Evolutionary conservation across 768 basidiomycete species (phyloP).

Genomic region (Phaffia australis): DNA sequence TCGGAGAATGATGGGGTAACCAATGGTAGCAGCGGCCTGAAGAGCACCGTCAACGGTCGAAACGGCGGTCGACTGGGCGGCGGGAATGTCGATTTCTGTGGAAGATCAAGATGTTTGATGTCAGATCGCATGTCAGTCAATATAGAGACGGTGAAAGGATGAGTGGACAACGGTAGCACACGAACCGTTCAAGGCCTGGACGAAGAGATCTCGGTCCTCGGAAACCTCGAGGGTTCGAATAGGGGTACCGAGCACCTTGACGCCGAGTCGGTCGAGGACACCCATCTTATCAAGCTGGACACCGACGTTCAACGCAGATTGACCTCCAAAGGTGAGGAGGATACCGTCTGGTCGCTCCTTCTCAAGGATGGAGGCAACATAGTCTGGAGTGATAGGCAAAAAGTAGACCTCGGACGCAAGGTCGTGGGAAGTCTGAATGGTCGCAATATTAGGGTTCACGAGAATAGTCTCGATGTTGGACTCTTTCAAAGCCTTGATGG

Average conservation of each 20-base stretch:
- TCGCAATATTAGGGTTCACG: conserved; percentile 98
- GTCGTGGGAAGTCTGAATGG: conserved; percentile 98
- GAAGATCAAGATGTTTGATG: conserved; percentile 3
- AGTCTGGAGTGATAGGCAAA: conserved; percentile 88
- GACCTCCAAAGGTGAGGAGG: conserved; percentile 93
- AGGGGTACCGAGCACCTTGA: conserved; percentile 88
- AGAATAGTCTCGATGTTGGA: conserved; percentile 88
- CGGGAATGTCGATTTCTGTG: conserved; percentile 93
- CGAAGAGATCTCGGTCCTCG: conserved; percentile 94
- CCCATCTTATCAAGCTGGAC: conserved; percentile 96
- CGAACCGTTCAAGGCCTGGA: conserved; percentile 86
- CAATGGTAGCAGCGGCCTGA: conserved; percentile 76
- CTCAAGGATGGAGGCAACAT: conserved; percentile 96
- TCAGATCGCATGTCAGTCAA: not conserved
- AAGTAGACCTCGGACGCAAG: conserved; percentile 96
- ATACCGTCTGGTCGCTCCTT: conserved; percentile 97
- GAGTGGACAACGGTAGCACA: conserved; percentile 6
- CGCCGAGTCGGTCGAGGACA: conserved; percentile 77
- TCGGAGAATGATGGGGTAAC: conserved; percentile 95
- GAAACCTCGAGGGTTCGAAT: conserved; percentile 89
- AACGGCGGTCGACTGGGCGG: conserved; percentile 88
- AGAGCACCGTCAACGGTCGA: conserved; percentile 91
- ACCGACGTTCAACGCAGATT: conserved; percentile 94
- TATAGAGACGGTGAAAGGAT: not conserved
- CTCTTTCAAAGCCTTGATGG: conserved; percentile 91